Conservation (phyloP, 208 protist genomes). For the Leishmania gerbilli region DNA sequence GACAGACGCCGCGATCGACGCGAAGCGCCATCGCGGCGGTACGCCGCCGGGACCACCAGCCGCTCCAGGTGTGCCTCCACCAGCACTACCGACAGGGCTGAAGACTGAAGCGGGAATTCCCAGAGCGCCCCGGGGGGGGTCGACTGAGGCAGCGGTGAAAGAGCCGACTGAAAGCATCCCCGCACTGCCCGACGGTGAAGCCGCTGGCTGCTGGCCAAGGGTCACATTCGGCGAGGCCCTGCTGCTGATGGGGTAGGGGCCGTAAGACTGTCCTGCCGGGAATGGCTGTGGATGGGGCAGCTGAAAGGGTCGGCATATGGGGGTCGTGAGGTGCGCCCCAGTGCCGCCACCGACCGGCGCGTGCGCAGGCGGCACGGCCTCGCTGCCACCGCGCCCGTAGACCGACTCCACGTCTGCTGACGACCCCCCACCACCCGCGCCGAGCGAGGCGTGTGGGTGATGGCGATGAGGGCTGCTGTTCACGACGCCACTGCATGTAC, state of each 20-base stretch:
- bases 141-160: slow-evolving; percentile 11
- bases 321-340: neutral
- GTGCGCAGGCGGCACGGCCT: neutral
- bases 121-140: slow-evolving; percentile 9
- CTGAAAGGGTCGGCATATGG: neutral
- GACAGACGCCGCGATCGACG: slow-evolving; percentile 6
- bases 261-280: neutral
- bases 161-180: slow-evolving; percentile 17
- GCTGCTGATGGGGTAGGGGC: neutral
- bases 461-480: neutral
- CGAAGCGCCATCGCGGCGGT: neutral
- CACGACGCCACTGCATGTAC: neutral
- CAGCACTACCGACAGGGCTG: neutral
- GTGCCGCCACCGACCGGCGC: slow-evolving; percentile 5
- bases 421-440: neutral
- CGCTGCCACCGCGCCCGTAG: neutral
- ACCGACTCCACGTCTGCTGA: neutral
- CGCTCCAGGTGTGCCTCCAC: neutral
- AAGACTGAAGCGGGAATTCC: neutral
- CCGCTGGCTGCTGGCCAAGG: neutral
- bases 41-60: neutral
- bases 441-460: neutral
- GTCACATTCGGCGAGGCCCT: neutral
- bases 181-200: neutral
- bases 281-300: neutral